These are phyloP conservation scores for Quercus lobata DNA, from an alignment of 331 rosid species.

Conservation along the genomic window DNA sequence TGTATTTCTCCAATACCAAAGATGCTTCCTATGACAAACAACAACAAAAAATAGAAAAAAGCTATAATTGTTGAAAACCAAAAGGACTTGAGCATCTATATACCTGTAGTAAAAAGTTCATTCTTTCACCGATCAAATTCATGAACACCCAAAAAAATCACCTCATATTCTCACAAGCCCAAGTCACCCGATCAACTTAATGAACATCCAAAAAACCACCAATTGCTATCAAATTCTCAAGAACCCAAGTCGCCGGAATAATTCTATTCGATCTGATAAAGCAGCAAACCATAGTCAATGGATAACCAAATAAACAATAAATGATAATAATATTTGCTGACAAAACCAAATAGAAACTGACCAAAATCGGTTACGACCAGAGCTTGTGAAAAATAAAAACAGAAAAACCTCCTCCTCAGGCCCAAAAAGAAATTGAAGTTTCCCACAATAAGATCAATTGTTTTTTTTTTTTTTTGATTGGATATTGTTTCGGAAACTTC, in stretches of 20 bases:
- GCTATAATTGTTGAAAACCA: background rate
- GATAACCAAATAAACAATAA: background rate
- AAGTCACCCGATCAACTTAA: background rate
- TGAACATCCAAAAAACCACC: background rate
- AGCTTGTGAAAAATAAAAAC: background rate
- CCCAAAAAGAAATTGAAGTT: too few species aligned
- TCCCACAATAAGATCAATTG: background rate
- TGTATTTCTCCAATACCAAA: background rate
- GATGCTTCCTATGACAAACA: background rate
- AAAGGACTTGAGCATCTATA: background rate
- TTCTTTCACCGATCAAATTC: background rate
- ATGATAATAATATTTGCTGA: background rate
- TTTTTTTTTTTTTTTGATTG: background rate
- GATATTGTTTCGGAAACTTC: conserved; percentile 3
- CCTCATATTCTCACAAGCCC: conserved; percentile 1
- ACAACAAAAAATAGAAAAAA: background rate
- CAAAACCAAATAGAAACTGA: background rate
- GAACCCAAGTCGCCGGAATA: conserved; percentile 3
- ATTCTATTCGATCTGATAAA: conserved; percentile 17
- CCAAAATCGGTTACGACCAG: background rate
- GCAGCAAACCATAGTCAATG: background rate
- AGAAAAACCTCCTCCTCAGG: too few species aligned
- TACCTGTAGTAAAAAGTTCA: background rate
- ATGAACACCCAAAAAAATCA: background rate
- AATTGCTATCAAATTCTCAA: background rate